Base-by-base conservation (phyloP, 768 basidiomycete genomes). In the Lentinula edodes region DNA sequence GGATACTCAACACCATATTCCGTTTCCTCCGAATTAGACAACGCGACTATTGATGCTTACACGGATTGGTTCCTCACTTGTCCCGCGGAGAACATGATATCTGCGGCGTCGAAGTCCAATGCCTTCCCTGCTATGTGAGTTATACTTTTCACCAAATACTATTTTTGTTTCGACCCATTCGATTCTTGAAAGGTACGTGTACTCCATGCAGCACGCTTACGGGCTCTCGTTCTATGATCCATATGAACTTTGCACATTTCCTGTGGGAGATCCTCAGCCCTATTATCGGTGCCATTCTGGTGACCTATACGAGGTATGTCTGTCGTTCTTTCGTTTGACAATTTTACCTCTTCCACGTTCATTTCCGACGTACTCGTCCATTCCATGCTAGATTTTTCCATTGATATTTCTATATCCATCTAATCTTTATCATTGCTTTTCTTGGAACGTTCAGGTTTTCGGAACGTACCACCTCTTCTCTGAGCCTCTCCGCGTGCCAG, bases 241-340 rank as follows among this genome's bases (percentile, higher is more conserved):
- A 23, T 66, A 58, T 57, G 51, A 39, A 28, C 58, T 64, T 9
- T 65, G 66, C 61, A 60, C 66, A 9, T 66, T 66, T 61, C 66
- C 64, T 34, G 62, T 66, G 2, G 62, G 64, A 35, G 28, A 62
- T 34, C 28, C 58, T 13, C 64, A 64, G 51, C 66, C 64, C 9
- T 66, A 66, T 58, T 66, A 66, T 32, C 64, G 66, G 8, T 66
- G 66, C 52, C 66, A 66, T 51, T 66, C 66, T 10, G 62, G 66
- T 15, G 66, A 66, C 32, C 60, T 65, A 2, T 66, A 66, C 54
- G 66, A 66, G 58, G 63, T 66, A 41, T 3, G 58, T 43, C 36
- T 35, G 13, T 10, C 8, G 1, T 42, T 39, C 43, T 35, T 6
- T 10, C 8, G 1, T 42, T 39, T 36, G 8, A 39, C 18, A 20